Percentiles rank a stretch among this genome's conserved stretches.
Conservation (phyloP, 78 protist genomes). For the Blattamonas nauphoetae region DNA sequence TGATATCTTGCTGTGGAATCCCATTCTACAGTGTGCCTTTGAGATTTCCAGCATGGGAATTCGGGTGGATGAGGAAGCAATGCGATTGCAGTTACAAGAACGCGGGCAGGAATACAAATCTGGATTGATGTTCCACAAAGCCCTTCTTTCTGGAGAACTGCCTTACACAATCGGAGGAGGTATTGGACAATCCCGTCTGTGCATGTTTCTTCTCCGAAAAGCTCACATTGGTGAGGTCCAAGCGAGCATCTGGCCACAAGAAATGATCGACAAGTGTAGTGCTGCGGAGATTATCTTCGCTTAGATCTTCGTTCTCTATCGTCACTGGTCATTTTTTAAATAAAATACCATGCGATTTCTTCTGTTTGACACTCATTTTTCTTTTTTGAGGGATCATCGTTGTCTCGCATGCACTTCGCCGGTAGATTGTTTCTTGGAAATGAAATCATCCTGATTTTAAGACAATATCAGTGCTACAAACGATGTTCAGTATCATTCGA, state of each 20-base stretch:
- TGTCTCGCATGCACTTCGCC: too few species aligned
- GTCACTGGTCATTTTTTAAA: neutral
- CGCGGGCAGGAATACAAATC: neutral
- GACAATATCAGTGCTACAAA: too few species aligned
- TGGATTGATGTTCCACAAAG: neutral
- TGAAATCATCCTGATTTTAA: too few species aligned
- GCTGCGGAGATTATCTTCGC: neutral
- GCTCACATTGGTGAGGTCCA: constrained; percentile 18
- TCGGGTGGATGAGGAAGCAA: neutral
- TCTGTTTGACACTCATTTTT: too few species aligned
- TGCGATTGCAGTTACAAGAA: neutral
- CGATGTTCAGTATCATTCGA: too few species aligned
- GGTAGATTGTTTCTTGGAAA: too few species aligned
- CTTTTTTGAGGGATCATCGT: too few species aligned
- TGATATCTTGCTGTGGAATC: constrained; percentile 9
- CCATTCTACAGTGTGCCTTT: neutral
- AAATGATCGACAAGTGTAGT: neutral
- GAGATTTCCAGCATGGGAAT: constrained; percentile 30
- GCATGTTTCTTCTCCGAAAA: constrained; percentile 7
- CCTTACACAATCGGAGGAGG: constrained; percentile 29
- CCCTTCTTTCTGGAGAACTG: neutral
- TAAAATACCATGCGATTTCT: too few species aligned
- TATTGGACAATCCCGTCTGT: constrained; percentile 21
- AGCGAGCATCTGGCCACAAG: neutral
- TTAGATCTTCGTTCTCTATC: neutral